Evolutionary conservation across 83 land plant genomes (phyloP).

Genomic region (Thuja plicata): DNA sequence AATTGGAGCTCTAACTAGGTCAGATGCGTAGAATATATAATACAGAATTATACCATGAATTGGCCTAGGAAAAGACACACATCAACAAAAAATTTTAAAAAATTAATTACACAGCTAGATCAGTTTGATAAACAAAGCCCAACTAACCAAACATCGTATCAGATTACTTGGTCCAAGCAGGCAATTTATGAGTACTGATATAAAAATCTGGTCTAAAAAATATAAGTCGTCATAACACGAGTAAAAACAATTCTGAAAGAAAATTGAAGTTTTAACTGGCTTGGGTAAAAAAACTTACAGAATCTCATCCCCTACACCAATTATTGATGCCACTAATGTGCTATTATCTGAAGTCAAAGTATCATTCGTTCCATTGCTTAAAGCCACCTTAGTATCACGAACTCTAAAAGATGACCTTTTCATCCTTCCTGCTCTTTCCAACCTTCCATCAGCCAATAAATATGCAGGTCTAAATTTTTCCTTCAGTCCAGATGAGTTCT

Average conservation of each 20-base stretch:
- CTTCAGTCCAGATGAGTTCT: slow-evolving; percentile 26
- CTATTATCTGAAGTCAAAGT: slow-evolving; percentile 27
- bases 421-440: slow-evolving; percentile 87
- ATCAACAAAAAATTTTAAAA: neutral
- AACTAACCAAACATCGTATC: neutral
- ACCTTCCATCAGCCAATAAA: slow-evolving; percentile 84
- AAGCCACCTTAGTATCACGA: slow-evolving; percentile 13
- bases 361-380: slow-evolving; percentile 32
- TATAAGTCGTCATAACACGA: neutral
- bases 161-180: neutral
- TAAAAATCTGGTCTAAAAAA: neutral
- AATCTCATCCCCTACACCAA: slow-evolving; percentile 90
- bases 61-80: neutral
- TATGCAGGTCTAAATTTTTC: slow-evolving; percentile 80
- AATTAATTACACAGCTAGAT: neutral
- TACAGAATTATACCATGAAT: neutral
- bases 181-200: neutral
- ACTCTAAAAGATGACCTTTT: slow-evolving; percentile 37
- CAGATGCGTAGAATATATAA: neutral
- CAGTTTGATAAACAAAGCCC: neutral
- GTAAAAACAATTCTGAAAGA: neutral
- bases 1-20: neutral
- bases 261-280: neutral
- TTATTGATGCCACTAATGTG: slow-evolving; percentile 57
- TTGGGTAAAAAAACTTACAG: slow-evolving; percentile 56